phyloP scores from a whole-genome alignment of 305 asterid species.

The Solanum hybrid region DNA sequence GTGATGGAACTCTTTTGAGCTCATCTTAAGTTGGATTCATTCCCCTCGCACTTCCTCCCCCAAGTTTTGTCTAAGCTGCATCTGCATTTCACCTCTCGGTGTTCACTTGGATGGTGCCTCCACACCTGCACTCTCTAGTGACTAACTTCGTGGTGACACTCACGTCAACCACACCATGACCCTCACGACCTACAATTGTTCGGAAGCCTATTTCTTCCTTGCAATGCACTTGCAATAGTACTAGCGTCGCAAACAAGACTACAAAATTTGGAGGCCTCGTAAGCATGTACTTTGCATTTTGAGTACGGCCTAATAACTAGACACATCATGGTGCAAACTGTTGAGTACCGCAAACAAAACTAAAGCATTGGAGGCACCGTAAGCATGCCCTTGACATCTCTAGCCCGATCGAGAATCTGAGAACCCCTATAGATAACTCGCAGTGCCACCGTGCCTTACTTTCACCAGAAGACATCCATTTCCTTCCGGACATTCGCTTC shows the following conservation, averaged over 20 bases:
- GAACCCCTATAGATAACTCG: background rate
- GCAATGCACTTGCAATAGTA: background rate
- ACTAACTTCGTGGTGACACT: background rate
- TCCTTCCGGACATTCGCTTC: background rate
- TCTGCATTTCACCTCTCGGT: background rate
- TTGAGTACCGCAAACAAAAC: background rate
- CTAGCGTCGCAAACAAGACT: background rate
- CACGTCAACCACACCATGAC: background rate
- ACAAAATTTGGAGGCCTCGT: background rate
- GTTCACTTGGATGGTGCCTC: background rate
- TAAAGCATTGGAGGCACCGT: background rate
- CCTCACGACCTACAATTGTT: background rate
- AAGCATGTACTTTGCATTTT: background rate
- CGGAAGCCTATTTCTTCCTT: background rate
- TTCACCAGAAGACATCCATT: background rate
- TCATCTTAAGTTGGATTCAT: background rate
- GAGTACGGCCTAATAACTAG: background rate
- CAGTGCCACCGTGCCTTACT: background rate
- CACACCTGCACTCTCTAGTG: background rate
- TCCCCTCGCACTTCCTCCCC: background rate
- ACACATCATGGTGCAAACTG: background rate
- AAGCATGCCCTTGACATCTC: background rate
- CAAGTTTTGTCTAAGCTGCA: background rate
- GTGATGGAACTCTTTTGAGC: background rate
- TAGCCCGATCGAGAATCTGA: background rate